Evolutionary conservation across 139 green algal species (phyloP).

Genomic region (Tetraselmis striata): DNA sequence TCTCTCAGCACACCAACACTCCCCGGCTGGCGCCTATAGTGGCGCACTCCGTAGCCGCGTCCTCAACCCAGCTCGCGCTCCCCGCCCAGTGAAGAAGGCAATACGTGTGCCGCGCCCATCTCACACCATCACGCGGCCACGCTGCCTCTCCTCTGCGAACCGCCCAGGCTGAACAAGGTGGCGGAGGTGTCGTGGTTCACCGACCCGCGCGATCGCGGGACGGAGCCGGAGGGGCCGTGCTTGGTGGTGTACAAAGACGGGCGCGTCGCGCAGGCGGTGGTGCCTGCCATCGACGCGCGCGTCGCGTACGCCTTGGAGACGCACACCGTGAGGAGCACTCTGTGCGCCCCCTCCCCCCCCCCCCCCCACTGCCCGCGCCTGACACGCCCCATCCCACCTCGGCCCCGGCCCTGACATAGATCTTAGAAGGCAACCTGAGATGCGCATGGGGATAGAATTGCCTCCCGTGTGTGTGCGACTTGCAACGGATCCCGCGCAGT

Average conservation of each 20-base stretch:
- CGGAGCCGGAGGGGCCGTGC: conserved; percentile 49
- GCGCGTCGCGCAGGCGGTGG: conserved; percentile 47
- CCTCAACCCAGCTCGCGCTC: no score
- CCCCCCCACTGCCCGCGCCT: background rate
- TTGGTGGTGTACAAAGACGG: conserved; percentile 50
- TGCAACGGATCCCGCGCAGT: conserved; percentile 11
- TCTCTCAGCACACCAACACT: background rate
- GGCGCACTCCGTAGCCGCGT: no score
- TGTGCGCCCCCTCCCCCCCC: conserved; percentile 12
- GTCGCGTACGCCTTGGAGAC: conserved; percentile 61
- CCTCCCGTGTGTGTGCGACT: conserved; percentile 13
- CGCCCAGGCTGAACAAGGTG: conserved; percentile 14
- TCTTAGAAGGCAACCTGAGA: no score
- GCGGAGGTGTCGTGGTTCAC: conserved; percentile 57
- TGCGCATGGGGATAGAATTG: no score
- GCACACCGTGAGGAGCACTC: conserved; percentile 39
- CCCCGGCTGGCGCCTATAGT: no score
- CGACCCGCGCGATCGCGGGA: background rate
- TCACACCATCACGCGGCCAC: no score
- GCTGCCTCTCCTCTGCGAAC: background rate
- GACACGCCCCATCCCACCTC: background rate
- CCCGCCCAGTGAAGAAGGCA: no score
- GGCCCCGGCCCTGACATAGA: background rate
- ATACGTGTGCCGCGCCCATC: no score
- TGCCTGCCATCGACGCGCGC: conserved; percentile 52